Evolutionary conservation across 805 yeast species (phyloP).

Genomic region (Ogataea zsoltii): DNA sequence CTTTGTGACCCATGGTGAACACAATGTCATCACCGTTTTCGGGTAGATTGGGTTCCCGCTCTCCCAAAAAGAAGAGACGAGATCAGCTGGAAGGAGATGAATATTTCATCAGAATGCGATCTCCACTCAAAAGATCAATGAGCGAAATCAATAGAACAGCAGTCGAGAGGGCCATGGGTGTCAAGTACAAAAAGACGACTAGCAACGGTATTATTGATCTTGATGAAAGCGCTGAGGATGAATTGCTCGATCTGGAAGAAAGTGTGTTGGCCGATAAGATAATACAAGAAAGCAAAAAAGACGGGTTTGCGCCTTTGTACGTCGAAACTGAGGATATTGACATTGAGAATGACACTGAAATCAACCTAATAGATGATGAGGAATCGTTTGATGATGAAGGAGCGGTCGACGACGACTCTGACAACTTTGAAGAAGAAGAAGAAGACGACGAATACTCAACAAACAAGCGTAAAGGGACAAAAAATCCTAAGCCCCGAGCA

Average conservation of each 20-base stretch:
- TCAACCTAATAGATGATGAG: neutral
- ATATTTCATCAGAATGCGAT: slow-evolving; percentile 45
- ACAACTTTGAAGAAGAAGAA: slow-evolving; percentile 4
- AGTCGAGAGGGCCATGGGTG: slow-evolving; percentile 44
- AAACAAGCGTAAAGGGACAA: slow-evolving; percentile 1
- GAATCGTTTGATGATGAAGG: slow-evolving; percentile 1
- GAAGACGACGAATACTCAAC: neutral
- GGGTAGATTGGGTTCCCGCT: slow-evolving; percentile 26
- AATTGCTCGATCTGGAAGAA: slow-evolving; percentile 41
- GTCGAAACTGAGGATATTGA: slow-evolving; percentile 18
- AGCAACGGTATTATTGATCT: slow-evolving; percentile 24
- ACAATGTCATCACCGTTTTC: slow-evolving; percentile 6
- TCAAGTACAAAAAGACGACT: slow-evolving; percentile 29
- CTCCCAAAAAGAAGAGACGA: slow-evolving; percentile 38
- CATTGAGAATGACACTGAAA: no score
- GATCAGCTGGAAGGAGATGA: slow-evolving; percentile 18
- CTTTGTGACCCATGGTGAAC: no score
- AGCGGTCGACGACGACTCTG: neutral
- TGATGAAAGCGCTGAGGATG: slow-evolving; percentile 36
- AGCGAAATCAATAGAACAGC: slow-evolving; percentile 48
- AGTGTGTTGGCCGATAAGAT: slow-evolving; percentile 47
- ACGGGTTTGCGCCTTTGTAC: slow-evolving; percentile 24
- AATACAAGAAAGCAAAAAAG: slow-evolving; percentile 38
- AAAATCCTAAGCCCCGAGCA: no score
- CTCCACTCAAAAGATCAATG: slow-evolving; percentile 42